Evolutionary conservation across 1,284 basidiomycete species (phyloP), one percentile per base, ranked within the genome.

Genomic region (Phylloporus sp.): DNA sequence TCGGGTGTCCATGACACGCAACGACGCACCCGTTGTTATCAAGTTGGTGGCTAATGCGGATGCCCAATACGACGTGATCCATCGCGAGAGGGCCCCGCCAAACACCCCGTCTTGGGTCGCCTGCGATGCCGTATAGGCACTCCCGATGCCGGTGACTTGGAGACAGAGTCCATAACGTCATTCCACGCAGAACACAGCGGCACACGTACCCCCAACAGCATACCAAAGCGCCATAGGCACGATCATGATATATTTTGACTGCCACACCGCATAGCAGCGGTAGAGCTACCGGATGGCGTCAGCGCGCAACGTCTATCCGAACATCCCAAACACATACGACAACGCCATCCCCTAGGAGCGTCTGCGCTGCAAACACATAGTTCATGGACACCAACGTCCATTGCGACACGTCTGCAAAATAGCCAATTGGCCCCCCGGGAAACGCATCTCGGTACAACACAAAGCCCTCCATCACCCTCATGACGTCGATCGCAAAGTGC

Each of bases 291-390:
- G 55, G n/a, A 35, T 3, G 19, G 1, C 10, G 8, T 78, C 49
- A 71, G 53, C 37, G 15, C 25, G 53, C 32, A 17, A 5, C 14
- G 4, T 57, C 39, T 27, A 10, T 29, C 17, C 3, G 37, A 62
- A 25, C 19, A 41, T 25, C n/a, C 53, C 4, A 25, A 15, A 43
- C 32, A 66, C 32, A 17, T 32, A 47, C 77, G 19, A 82, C 68
- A 7, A 81, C 77, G 23, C 74, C 75, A 47, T 82, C 80, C 4
- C 80, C 77, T 32, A 81, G 69, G 15, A 81, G 71, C 2, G 80
- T 81, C 58, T 82, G 80, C 27, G 72, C 67, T n/a, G 74, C 72
- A 57, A 78, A 82, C 14, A 82, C 47, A 12, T 69, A 70, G 62
- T 71, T 77, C 71, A 78, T 78, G 53, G 59, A 68, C 39, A 79